Conservation (phyloP, 2,329 filamentous ascomycete species). For the Phialophora chinensis region DNA sequence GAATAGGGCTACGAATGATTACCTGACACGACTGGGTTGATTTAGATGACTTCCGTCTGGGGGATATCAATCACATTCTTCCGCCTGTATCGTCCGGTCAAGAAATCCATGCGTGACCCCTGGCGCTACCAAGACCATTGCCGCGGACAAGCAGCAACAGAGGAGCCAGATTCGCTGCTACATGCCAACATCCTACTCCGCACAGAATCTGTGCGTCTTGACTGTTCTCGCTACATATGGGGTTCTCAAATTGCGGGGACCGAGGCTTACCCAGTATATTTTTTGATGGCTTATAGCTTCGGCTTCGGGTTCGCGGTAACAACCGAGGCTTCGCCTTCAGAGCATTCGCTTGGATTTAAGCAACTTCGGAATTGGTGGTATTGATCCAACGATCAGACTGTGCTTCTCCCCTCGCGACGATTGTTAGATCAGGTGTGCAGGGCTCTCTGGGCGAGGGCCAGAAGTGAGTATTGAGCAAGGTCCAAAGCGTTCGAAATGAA, state of each 20-base stretch:
- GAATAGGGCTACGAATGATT: not conserved
- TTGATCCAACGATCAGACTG: too few species aligned
- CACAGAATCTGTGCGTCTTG: not conserved
- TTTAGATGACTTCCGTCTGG: not conserved
- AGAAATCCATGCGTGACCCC: not conserved
- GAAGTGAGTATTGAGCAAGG: not conserved
- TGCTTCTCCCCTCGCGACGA: not conserved
- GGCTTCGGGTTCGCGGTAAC: not conserved
- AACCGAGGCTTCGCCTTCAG: not conserved
- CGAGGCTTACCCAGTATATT: not conserved
- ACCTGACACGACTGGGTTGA: not conserved
- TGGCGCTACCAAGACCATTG: not conserved
- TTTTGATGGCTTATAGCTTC: not conserved
- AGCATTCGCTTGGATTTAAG: not conserved
- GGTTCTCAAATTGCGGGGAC: not conserved
- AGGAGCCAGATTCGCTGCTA: not conserved
- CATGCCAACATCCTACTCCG: not conserved
- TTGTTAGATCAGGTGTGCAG: not conserved
- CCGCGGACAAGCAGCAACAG: too few species aligned
- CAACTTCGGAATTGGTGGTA: not conserved
- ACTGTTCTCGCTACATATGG: not conserved
- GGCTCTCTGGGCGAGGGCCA: not conserved
- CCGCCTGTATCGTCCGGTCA: not conserved
- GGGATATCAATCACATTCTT: not conserved
- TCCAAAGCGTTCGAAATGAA: conserved; percentile 10